Conservation (phyloP, 2,329 filamentous ascomycete genomes). For the Colletotrichum endophyticum region DNA sequence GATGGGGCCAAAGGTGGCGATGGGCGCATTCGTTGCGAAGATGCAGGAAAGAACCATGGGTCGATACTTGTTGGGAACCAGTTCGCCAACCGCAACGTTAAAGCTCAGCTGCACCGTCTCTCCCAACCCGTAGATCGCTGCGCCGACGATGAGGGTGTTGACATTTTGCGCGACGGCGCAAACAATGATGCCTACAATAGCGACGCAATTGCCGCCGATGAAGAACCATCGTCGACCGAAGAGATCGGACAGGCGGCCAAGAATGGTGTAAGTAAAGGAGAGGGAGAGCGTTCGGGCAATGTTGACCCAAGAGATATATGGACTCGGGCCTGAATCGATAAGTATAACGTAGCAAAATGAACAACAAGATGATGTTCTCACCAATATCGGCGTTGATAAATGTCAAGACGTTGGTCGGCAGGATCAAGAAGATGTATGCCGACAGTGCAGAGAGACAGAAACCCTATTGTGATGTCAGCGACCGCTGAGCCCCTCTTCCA, state of each 20-base stretch:
- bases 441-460: constrained; percentile 42
- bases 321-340: constrained; percentile 5
- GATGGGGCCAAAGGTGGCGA: constrained; percentile 37
- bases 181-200: constrained; percentile 39
- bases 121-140: constrained; percentile 38
- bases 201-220: constrained; percentile 40
- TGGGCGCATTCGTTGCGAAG: constrained; percentile 37
- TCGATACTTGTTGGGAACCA: constrained; percentile 48
- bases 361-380: not conserved
- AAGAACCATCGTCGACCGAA: constrained; percentile 45
- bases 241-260: constrained; percentile 43
- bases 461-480: constrained; percentile 27
- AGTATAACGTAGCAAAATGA: not conserved
- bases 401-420: constrained; percentile 36
- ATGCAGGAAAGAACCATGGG: constrained; percentile 35
- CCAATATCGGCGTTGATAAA: constrained; percentile 41
- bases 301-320: constrained; percentile 26
- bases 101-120: constrained; percentile 41
- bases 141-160: constrained; percentile 38
- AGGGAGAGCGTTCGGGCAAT: constrained; percentile 38
- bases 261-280: constrained; percentile 29
- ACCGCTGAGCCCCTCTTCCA: not conserved
- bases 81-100: constrained; percentile 41
- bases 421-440: constrained; percentile 39
- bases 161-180: constrained; percentile 38